phyloP scores from a whole-genome alignment of 129 eudicot genomes.

The Flaveria robusta region DNA sequence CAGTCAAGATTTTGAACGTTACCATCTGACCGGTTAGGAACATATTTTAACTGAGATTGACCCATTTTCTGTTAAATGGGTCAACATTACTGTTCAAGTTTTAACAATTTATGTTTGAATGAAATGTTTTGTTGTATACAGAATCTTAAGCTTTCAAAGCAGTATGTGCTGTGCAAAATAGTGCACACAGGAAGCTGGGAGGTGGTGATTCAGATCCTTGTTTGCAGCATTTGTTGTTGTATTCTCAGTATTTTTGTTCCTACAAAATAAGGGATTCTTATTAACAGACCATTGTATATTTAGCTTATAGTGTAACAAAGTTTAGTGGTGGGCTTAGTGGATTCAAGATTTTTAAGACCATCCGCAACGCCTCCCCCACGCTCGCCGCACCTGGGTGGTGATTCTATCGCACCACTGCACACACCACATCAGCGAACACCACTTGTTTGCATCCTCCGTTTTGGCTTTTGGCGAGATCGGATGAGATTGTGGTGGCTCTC shows the following conservation, averaged over 20 bases:
- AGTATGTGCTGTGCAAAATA: neutral
- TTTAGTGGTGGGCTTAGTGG: too few species aligned
- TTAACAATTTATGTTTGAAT: neutral
- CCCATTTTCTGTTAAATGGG: slow-evolving; percentile 11
- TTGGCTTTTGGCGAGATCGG: too few species aligned
- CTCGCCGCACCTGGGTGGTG: too few species aligned
- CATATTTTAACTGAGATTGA: neutral
- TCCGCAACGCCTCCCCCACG: too few species aligned
- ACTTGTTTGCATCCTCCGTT: too few species aligned
- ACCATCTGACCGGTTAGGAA: neutral
- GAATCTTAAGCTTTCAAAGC: slow-evolving; percentile 21
- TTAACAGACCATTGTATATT: too few species aligned
- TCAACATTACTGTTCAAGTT: neutral
- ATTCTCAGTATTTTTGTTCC: slow-evolving; percentile 10
- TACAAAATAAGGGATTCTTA: too few species aligned
- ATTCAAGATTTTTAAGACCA: too few species aligned
- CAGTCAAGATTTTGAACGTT: neutral
- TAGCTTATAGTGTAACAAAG: too few species aligned
- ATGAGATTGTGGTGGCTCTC: too few species aligned
- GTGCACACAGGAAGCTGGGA: slow-evolving; percentile 20
- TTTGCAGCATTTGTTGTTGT: slow-evolving; percentile 29
- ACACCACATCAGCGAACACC: too few species aligned
- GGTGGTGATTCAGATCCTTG: slow-evolving; percentile 22
- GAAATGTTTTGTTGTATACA: neutral
- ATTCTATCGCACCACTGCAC: too few species aligned